Base-by-base conservation (phyloP, 495 filamentous ascomycete genomes). In the Podospora anserina region DNA sequence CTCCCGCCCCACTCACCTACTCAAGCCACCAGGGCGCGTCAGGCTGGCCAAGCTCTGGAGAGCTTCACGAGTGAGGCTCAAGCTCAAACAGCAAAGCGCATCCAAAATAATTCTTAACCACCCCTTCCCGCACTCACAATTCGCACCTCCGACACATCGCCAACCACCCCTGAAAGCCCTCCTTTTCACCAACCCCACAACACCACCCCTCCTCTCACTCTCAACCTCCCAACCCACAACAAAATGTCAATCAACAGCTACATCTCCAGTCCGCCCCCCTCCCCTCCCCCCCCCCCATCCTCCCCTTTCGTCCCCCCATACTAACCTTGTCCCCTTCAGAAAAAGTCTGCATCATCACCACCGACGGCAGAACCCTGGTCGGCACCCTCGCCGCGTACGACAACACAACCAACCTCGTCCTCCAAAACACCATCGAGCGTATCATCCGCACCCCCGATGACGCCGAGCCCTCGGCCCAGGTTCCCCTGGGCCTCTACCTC, bases 281-380 rank as follows among this genome's bases (percentile, higher is more conserved):
- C 73, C 59, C 9, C 26, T 0, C 16, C 55, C 55, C 27, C 19
- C 62, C 13, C 59, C 49, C 27, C 59, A 11, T n/a, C 18, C 23
- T 32, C 59, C 18, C 58, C 13, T 23, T 60, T 15, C 18, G 32
- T 64, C 6, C 6, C 49, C 20, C 18, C 15, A 5, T 64, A 75
- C 79, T 79, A 68, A 77, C 70, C 73, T 70, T 66, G 20, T 19
- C 63, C 13, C 34, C 19, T 15, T 20, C 76, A 98, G 95, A 97
- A 77, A 94, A 91, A 77, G 92, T 99, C 63, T 85, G 92, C 62
- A 89, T 99, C 73, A 83, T 99, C 72, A 99, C 95, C 58, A 90
- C 91, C 69, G 96, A 98, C 79, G 95, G 94, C 64, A 91, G 95
- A 71, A 96, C 89, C 18, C 83, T 98, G 54, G 87, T 91, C 65